A percentile compares a stretch with the other conserved stretches of the same genome.
phyloP scores from a whole-genome alignment of 805 yeast genomes.

The Lipomyces yamanashiensis region DNA sequence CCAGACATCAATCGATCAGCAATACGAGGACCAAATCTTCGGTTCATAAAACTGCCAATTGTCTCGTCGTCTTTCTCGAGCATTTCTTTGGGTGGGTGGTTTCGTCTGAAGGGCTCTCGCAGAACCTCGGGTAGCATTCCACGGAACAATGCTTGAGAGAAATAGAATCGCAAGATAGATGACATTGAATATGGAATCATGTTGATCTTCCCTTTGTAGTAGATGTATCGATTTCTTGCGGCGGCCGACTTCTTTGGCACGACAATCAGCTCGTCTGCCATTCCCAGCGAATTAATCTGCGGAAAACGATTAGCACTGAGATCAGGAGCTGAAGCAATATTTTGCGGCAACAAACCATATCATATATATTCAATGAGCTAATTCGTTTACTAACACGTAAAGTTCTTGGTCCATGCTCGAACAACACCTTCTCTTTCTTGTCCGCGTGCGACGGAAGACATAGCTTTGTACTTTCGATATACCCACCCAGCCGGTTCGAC shows the following conservation, averaged over 20 bases:
- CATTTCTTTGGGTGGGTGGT: neutral
- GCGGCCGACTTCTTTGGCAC: conserved; percentile 64
- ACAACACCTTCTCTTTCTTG: conserved; percentile 42
- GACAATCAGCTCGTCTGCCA: conserved; percentile 58
- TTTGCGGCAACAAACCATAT: conserved; percentile 49
- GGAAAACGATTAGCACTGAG: conserved; percentile 18
- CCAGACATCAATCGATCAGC: conserved; percentile 75
- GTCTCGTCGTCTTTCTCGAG: conserved; percentile 62
- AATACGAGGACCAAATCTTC: conserved; percentile 66
- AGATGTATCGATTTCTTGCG: conserved; percentile 42
- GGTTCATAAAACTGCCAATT: conserved; percentile 63
- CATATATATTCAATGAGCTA: conserved; percentile 61
- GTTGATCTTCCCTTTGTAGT: conserved; percentile 27
- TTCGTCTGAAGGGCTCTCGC: conserved; percentile 32
- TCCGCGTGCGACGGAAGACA: conserved; percentile 8
- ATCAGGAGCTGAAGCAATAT: neutral
- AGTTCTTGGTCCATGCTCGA: conserved; percentile 93
- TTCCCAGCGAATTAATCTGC: conserved; percentile 51
- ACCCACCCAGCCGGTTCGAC: conserved; percentile 70
- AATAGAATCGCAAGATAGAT: conserved; percentile 15
- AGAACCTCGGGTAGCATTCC: conserved; percentile 46
- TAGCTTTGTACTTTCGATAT: conserved; percentile 55
- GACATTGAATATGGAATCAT: conserved; percentile 40
- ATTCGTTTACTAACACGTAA: conserved; percentile 59
- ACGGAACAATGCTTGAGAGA: conserved; percentile 44